Conservation (phyloP, 106 monocot species). For the Dactylorhiza incarnata region DNA sequence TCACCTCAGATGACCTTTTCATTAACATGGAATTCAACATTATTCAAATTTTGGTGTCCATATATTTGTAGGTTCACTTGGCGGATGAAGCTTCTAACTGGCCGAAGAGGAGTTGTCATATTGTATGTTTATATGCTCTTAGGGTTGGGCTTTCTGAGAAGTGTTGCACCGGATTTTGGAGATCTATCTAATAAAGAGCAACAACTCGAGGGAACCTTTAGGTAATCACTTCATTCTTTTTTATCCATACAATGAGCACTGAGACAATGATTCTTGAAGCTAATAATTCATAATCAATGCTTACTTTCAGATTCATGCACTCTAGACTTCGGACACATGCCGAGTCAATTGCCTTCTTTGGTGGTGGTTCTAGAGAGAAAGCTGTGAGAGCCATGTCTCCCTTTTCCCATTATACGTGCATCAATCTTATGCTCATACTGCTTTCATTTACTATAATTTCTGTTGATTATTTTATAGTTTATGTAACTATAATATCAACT, state of each 20-base stretch:
- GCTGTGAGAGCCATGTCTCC: constrained; percentile 48
- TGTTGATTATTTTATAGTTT: neutral
- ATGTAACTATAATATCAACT: neutral
- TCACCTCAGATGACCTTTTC: too few species aligned
- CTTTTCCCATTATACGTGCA: neutral
- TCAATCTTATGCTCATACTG: neutral
- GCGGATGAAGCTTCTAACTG: constrained; percentile 96
- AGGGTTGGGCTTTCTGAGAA: constrained; percentile 90
- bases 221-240: constrained; percentile 28
- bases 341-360: constrained; percentile 99
- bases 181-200: constrained; percentile 84
- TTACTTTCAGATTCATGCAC: constrained; percentile 71
- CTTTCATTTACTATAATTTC: neutral
- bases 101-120: constrained; percentile 86
- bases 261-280: neutral
- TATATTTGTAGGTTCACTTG: constrained; percentile 77
- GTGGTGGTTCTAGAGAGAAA: constrained; percentile 95
- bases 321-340: constrained; percentile 94
- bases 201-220: constrained; percentile 89
- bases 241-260: neutral
- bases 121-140: constrained; percentile 91
- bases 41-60: neutral
- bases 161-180: constrained; percentile 90
- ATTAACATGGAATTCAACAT: too few species aligned
- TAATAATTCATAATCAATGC: constrained; percentile 7